These are phyloP conservation scores for Fusarium aywerte DNA, from an alignment of 2,329 filamentous ascomycete species.

Conservation along the genomic window DNA sequence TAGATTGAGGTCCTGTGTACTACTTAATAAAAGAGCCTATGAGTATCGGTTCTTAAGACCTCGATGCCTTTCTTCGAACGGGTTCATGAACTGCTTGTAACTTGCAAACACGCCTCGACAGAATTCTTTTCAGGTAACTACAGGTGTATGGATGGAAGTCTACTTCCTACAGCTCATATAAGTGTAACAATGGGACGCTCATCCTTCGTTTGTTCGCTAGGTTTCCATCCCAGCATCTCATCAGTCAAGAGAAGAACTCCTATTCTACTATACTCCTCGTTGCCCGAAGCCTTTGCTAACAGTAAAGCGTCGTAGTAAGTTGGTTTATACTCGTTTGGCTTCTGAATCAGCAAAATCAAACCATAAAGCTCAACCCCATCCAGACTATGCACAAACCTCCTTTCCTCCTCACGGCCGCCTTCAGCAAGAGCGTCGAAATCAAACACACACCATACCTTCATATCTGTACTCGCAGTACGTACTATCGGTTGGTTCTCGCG, in stretches of 20 bases:
- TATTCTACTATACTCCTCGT: background rate
- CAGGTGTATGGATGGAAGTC: no score
- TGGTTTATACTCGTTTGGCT: accelerated
- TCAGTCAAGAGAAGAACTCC: background rate
- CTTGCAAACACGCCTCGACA: no score
- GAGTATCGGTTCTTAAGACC: no score
- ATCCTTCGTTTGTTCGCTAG: background rate
- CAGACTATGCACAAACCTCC: background rate
- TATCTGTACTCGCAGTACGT: background rate
- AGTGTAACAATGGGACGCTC: background rate
- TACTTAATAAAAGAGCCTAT: no score
- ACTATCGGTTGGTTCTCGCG: background rate
- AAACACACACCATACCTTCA: background rate
- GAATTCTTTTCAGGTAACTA: no score
- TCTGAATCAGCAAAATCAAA: background rate
- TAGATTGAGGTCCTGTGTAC: no score
- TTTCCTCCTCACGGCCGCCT: background rate
- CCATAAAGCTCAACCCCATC: background rate
- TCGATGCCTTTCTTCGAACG: no score
- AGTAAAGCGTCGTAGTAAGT: background rate
- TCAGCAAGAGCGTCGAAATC: background rate
- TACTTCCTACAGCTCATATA: background rate
- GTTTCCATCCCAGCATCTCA: background rate
- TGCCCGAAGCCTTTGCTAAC: background rate
- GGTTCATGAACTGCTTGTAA: no score